A percentile compares a stretch with the other conserved stretches of the same genome.
These are phyloP conservation scores for Alternaria longipes DNA, from an alignment of 2,329 filamentous ascomycete genomes.

Conservation along the genomic window DNA sequence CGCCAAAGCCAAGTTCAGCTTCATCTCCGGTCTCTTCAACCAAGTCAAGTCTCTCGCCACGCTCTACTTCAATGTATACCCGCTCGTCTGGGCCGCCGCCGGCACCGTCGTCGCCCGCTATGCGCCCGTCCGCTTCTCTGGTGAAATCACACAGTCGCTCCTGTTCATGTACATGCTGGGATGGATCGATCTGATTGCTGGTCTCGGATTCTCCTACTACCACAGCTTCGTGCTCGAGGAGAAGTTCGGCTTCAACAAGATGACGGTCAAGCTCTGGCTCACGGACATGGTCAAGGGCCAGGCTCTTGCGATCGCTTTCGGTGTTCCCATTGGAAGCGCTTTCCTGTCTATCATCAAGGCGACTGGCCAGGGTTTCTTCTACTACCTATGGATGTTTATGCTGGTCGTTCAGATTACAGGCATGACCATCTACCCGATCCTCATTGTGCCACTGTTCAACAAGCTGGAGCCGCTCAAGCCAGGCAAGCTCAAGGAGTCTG, in stretches of 20 bases:
- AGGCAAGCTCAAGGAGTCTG: constrained; percentile 84
- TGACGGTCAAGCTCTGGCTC: constrained; percentile 87
- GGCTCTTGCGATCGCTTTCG: constrained; percentile 78
- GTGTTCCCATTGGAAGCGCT: constrained; percentile 86
- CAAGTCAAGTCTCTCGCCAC: constrained; percentile 89
- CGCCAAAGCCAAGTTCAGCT: constrained; percentile 90
- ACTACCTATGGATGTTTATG: constrained; percentile 95
- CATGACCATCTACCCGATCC: constrained; percentile 95
- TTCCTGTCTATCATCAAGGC: constrained; percentile 94
- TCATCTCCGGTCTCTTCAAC: constrained; percentile 81
- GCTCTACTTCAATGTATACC: constrained; percentile 89
- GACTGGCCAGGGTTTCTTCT: constrained; percentile 95
- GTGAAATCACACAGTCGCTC: constrained; percentile 93
- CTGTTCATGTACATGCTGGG: constrained; percentile 91
- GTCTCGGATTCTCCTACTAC: constrained; percentile 85
- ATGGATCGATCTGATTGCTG: constrained; percentile 79
- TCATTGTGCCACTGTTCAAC: constrained; percentile 96
- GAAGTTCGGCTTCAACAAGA: constrained; percentile 98
- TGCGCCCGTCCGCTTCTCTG: constrained; percentile 79
- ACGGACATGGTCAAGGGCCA: constrained; percentile 93
- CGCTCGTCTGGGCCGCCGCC: constrained; percentile 86
- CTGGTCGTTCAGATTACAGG: constrained; percentile 90
- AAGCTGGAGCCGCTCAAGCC: constrained; percentile 92
- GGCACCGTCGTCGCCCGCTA: constrained; percentile 78
- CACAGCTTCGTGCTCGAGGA: constrained; percentile 96